Evolutionary conservation across 2,329 filamentous ascomycete species (phyloP), one percentile per base, ranked within the genome.

Genomic region (Aspergillus eucalypticola): DNA sequence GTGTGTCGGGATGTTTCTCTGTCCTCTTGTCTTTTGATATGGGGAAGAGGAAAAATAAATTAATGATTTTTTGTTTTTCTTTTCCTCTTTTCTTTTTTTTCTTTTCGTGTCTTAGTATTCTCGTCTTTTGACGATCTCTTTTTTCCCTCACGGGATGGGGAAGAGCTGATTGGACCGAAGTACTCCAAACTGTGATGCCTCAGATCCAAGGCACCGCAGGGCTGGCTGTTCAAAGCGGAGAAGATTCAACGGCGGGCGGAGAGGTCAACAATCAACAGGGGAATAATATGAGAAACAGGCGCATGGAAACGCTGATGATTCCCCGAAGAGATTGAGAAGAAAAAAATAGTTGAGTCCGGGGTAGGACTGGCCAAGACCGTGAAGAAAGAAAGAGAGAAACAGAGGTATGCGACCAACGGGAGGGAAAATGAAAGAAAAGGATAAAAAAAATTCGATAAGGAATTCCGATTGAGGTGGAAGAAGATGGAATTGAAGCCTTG

Each of bases 221-320:
- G 62, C 58, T 53, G 60, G 42, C 60, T 49, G 44, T 61, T 60
- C 61, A 59, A 62, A 60, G 65, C 65, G 65, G 65, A 66, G 65
- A 63, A 56, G 60, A 61, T 64, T 59, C 65, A 67, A 67, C 65
- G 65, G 64, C 56, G 60, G 58, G 65, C 65, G 65, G 65, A 64
- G 62, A 66, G 56, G 60, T 44, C 39, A 25, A 23, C 15, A 39
- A n/a, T 25, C n/a, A 61, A 60, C 46, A 52, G 56, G 60, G 48
- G 58, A 46, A 10, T 10, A 29, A 29, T 29, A 11, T 29, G 27
- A 56, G 56, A 32, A 58, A 54, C 15, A 52, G 56, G n/a, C 56
- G 54, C 53, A 49, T 41, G 15, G 35, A 53, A 56, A 49, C 51
- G 55, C 35, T 35, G 44, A 51, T 38, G 52, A 56, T 48, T 52